Conservation (phyloP, 2,329 filamentous ascomycete genomes). For the Botryotinia narcissicola region DNA sequence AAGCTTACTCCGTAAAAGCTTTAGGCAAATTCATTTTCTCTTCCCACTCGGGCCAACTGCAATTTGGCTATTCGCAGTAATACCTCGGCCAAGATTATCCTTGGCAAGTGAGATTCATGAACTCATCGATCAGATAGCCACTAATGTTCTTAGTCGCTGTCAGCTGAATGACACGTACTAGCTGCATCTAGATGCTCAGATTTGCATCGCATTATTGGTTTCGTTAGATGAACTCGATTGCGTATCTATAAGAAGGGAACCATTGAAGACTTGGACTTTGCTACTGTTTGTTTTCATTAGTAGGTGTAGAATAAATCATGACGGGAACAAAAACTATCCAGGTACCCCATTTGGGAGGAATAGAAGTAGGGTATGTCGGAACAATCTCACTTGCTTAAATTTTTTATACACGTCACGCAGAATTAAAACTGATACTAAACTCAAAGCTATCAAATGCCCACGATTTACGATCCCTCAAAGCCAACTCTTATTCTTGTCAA, state of each 20-base stretch:
- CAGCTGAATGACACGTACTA: background rate
- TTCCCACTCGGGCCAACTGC: background rate
- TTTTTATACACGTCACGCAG: background rate
- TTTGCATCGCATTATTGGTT: background rate
- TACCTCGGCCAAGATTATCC: background rate
- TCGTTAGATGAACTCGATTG: background rate
- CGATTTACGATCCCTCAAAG: conserved; percentile 49
- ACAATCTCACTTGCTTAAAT: background rate
- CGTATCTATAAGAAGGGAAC: background rate
- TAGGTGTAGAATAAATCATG: conserved; percentile 13
- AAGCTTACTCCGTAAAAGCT: background rate
- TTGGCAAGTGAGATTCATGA: background rate
- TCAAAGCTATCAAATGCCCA: conserved; percentile 24
- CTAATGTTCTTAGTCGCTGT: background rate
- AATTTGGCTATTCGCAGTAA: background rate
- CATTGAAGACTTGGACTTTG: background rate
- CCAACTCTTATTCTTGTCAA: conserved; percentile 53
- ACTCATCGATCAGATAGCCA: background rate
- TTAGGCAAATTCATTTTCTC: background rate
- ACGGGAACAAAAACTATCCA: conserved; percentile 41
- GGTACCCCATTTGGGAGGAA: conserved; percentile 50
- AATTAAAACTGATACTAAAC: background rate
- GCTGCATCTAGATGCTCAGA: background rate
- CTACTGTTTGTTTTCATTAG: background rate
- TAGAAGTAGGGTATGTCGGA: conserved; percentile 45